A percentile compares a stretch with the other conserved stretches of the same genome.
phyloP scores from a whole-genome alignment of 805 yeast species.

The Kluyveromyces wickerhamii region DNA sequence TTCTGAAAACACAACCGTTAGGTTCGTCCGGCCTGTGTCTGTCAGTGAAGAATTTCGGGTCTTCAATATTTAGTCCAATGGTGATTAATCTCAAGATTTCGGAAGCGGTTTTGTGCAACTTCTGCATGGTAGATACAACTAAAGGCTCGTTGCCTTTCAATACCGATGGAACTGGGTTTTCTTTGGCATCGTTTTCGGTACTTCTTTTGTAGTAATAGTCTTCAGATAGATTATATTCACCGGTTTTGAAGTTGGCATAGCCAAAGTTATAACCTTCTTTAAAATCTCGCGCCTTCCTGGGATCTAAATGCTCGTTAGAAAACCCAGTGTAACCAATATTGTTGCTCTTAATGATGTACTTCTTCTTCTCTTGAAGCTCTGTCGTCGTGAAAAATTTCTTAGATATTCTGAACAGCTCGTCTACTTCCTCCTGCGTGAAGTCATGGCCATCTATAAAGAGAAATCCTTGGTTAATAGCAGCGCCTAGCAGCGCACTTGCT shows the following conservation, averaged over 20 bases:
- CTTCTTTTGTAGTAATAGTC: slow-evolving; percentile 7
- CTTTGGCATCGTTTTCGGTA: slow-evolving; percentile 13
- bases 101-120: slow-evolving; percentile 43
- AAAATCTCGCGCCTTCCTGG: slow-evolving; percentile 42
- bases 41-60: slow-evolving; percentile 54
- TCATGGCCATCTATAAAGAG: slow-evolving; percentile 60
- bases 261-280: slow-evolving; percentile 68
- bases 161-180: slow-evolving; percentile 42
- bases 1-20: slow-evolving; percentile 61
- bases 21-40: slow-evolving; percentile 45
- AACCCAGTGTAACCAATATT: slow-evolving; percentile 56
- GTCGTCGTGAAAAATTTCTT: slow-evolving; percentile 40
- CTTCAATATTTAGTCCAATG: slow-evolving; percentile 48
- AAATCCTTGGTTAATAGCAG: slow-evolving; percentile 59
- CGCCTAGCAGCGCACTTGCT: slow-evolving; percentile 45
- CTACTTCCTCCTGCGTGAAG: slow-evolving; percentile 49
- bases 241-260: slow-evolving; percentile 42
- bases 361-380: slow-evolving; percentile 43
- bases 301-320: slow-evolving; percentile 42
- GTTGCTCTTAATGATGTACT: slow-evolving; percentile 42
- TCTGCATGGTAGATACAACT: slow-evolving; percentile 36
- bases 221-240: slow-evolving; percentile 28
- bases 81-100: slow-evolving; percentile 51
- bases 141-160: slow-evolving; percentile 38
- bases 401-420: slow-evolving; percentile 41